phyloP scores from a whole-genome alignment of 2,329 filamentous ascomycete genomes.

The Lasiodiplodia sp. region DNA sequence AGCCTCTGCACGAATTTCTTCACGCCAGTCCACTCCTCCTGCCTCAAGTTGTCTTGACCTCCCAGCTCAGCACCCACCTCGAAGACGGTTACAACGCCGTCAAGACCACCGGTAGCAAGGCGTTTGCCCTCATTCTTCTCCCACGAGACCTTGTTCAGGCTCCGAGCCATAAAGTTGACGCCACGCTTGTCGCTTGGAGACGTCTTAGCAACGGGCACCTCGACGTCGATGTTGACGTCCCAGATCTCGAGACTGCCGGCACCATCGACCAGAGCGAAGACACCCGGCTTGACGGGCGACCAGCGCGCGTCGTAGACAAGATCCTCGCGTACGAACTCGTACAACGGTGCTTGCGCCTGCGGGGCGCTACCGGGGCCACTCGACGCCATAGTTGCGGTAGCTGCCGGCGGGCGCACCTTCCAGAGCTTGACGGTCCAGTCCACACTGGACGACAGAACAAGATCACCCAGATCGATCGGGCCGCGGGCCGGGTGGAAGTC shows the following conservation, averaged over 20 bases:
- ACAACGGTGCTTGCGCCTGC: constrained; percentile 72
- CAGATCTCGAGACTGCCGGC: constrained; percentile 92
- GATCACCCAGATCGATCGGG: constrained; percentile 90
- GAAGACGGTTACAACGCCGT: constrained; percentile 89
- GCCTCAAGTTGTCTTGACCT: constrained; percentile 81
- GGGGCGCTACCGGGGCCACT: constrained; percentile 47
- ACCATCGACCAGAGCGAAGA: constrained; percentile 94
- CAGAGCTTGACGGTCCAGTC: constrained; percentile 98
- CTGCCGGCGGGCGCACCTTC: constrained; percentile 85
- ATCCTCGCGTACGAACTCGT: constrained; percentile 93
- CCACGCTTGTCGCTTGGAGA: constrained; percentile 66
- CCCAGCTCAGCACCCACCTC: constrained; percentile 85
- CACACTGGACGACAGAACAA: constrained; percentile 88
- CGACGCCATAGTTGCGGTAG: constrained; percentile 58
- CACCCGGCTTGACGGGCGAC: constrained; percentile 91
- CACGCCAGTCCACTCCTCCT: constrained; percentile 91
- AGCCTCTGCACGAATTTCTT: constrained; percentile 85
- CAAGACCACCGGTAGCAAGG: constrained; percentile 88
- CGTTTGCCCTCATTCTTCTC: constrained; percentile 87
- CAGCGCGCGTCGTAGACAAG: constrained; percentile 96
- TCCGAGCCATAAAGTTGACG: constrained; percentile 75
- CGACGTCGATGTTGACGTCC: constrained; percentile 91
- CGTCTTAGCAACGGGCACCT: constrained; percentile 86
- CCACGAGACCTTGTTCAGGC: constrained; percentile 94
- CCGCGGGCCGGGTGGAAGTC: constrained; percentile 94